A percentile compares a stretch with the other conserved stretches of the same genome.
These are phyloP conservation scores for Meripilus lineatus DNA, from an alignment of 1,284 basidiomycete genomes.

Conservation along the genomic window DNA sequence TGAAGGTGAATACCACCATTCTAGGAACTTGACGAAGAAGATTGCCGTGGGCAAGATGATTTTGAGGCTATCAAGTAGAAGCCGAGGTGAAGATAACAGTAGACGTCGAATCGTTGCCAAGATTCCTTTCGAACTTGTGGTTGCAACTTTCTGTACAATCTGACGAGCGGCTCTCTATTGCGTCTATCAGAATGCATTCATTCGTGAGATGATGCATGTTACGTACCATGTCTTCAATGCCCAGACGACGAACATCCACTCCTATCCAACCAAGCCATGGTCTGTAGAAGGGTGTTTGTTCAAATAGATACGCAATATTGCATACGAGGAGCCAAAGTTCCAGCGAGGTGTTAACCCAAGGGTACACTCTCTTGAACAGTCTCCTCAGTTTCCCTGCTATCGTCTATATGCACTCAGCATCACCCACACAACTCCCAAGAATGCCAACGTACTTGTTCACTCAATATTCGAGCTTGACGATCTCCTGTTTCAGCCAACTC, in stretches of 20 bases:
- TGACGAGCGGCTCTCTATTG: conserved; percentile 27
- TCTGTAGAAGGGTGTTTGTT: conserved; percentile 81
- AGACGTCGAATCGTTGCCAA: conserved; percentile 39
- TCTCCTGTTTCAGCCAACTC: conserved; percentile 59
- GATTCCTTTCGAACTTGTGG: conserved; percentile 31
- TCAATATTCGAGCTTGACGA: conserved; percentile 39
- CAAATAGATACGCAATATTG: conserved; percentile 91
- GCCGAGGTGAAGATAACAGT: conserved; percentile 49
- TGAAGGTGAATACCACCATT: conserved; percentile 98
- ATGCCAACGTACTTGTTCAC: conserved; percentile 42
- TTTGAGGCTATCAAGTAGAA: conserved; percentile 72
- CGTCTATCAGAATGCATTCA: background rate
- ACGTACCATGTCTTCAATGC: conserved; percentile 70
- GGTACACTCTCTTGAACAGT: conserved; percentile 71
- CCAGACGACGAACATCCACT: conserved; percentile 75
- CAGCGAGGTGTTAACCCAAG: conserved; percentile 73
- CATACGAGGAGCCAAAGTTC: conserved; percentile 81
- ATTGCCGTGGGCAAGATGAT: conserved; percentile 88
- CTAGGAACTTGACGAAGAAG: conserved; percentile 95
- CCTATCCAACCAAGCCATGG: conserved; percentile 89
- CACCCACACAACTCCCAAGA: background rate
- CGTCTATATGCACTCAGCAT: conserved; percentile 27
- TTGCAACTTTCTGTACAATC: conserved; percentile 14
- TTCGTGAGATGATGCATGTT: background rate
- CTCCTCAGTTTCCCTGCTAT: conserved; percentile 46